Evolutionary conservation across 2,329 filamentous ascomycete genomes (phyloP).

Genomic region (Trichophyton verrucosum): DNA sequence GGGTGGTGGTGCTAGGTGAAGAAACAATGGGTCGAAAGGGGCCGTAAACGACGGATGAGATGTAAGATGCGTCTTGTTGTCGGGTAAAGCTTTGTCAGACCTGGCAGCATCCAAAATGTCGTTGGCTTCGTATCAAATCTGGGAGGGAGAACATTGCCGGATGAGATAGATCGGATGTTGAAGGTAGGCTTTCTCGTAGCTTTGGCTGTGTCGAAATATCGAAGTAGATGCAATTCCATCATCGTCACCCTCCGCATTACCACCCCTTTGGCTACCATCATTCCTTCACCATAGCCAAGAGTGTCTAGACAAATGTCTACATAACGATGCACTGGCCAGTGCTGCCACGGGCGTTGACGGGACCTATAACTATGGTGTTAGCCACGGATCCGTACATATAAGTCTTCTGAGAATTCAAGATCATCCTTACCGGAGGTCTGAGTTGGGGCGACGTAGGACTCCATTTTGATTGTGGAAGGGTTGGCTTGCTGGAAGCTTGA

Average conservation of each 20-base stretch:
- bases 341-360: constrained; percentile 9
- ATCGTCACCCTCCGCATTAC: neutral
- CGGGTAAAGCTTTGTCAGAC: neutral
- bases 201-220: neutral
- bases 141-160: neutral
- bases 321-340: constrained; percentile 14
- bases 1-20: neutral
- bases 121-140: neutral
- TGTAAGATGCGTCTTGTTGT: neutral
- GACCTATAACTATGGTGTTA: constrained; percentile 5
- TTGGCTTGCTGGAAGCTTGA: neutral
- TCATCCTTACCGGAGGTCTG: constrained; percentile 9
- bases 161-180: neutral
- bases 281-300: neutral
- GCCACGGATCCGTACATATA: neutral
- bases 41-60: neutral
- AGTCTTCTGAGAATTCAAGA: neutral
- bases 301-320: constrained; percentile 11
- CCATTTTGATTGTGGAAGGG: constrained; percentile 7
- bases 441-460: constrained; percentile 10
- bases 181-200: neutral
- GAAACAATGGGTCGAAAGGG: neutral
- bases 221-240: neutral
- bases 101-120: neutral
- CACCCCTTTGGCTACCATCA: neutral